Percentiles rank a stretch among this genome's conserved stretches.
These are phyloP conservation scores for Vaccinium darrowii DNA, from an alignment of 148 eudicot genomes.

Conservation along the genomic window DNA sequence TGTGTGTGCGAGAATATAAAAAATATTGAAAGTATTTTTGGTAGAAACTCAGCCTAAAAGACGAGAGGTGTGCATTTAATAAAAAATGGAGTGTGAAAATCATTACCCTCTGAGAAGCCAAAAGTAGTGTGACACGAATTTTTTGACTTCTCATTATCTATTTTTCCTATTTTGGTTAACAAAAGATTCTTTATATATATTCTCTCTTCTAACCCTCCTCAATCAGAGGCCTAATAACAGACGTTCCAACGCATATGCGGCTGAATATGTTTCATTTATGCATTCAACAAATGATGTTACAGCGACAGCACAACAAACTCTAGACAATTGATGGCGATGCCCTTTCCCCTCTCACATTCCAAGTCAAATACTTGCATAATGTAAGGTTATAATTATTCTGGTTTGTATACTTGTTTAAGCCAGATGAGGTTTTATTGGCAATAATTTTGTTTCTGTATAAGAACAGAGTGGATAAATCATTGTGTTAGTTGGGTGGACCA, in stretches of 20 bases:
- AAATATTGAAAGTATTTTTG: too few relatives aligned
- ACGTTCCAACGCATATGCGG: constrained; percentile 3
- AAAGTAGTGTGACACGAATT: too few relatives aligned
- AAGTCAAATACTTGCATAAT: not conserved
- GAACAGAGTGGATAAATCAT: not conserved
- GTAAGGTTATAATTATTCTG: too few relatives aligned
- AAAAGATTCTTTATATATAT: too few relatives aligned
- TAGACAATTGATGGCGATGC: not conserved
- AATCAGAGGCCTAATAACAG: constrained; percentile 6
- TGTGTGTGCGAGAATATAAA: too few relatives aligned
- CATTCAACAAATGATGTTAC: not conserved
- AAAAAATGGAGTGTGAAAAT: too few relatives aligned
- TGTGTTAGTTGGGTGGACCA: constrained; percentile 6
- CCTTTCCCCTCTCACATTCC: not conserved
- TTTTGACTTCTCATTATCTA: too few relatives aligned
- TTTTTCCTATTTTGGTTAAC: too few relatives aligned
- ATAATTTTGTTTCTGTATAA: not conserved
- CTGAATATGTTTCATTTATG: not conserved
- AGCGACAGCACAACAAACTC: constrained; percentile 13
- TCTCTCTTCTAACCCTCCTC: not conserved
- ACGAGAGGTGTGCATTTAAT: too few relatives aligned
- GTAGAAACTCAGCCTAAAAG: too few relatives aligned
- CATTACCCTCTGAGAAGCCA: too few relatives aligned
- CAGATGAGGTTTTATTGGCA: not conserved
- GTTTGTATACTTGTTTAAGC: not conserved